Percentiles rank a stretch among this genome's conserved stretches.
These are phyloP conservation scores for Acmispon strigosus DNA, from an alignment of 306 rosid species.

Conservation along the genomic window DNA sequence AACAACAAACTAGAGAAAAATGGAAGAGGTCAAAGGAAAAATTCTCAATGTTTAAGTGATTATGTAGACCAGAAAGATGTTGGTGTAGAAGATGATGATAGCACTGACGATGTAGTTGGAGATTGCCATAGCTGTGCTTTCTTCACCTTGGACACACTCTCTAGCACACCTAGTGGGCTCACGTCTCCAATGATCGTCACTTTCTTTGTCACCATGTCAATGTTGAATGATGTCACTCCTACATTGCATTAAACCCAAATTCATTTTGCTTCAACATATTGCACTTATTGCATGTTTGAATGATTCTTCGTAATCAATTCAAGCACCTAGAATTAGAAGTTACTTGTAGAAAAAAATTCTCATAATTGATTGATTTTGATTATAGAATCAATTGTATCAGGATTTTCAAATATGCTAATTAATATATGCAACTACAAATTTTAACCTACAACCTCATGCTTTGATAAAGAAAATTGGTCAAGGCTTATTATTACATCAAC, in stretches of 20 bases:
- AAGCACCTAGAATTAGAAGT: no score
- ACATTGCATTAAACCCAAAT: conserved; percentile 9
- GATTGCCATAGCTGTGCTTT: conserved; percentile 77
- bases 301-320: no score
- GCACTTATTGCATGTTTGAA: background rate
- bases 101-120: conserved; percentile 20
- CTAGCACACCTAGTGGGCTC: conserved; percentile 59
- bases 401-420: no score
- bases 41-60: background rate
- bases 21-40: background rate
- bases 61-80: conserved; percentile 40
- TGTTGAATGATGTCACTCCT: conserved; percentile 87
- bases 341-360: no score
- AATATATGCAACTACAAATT: no score
- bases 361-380: no score
- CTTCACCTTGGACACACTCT: conserved; percentile 82
- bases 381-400: no score
- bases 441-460: no score
- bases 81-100: conserved; percentile 22
- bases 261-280: background rate
- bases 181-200: conserved; percentile 76
- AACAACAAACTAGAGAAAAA: background rate
- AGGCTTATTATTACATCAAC: no score
- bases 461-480: no score
- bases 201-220: conserved; percentile 67